Conservation (phyloP, 164 flowering plant species). For the Hamamelis virginiana region DNA sequence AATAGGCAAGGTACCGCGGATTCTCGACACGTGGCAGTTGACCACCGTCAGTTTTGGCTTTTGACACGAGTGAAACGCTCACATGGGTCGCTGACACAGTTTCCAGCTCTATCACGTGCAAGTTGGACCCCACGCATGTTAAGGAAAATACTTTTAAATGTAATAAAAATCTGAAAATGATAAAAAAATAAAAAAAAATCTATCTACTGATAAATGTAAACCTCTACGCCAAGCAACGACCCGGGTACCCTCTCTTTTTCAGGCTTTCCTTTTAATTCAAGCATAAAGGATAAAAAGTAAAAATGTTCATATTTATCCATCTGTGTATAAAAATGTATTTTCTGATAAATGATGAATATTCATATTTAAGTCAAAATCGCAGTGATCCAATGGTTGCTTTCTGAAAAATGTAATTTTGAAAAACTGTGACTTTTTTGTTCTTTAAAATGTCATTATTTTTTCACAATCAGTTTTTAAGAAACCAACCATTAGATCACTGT, state of each 20-base stretch:
- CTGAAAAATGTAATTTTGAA: too few species aligned
- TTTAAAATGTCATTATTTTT: too few species aligned
- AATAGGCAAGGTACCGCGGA: conserved; percentile 9
- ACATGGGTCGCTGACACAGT: conserved; percentile 64
- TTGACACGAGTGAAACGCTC: conserved; percentile 59
- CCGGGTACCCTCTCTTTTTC: conserved; percentile 34
- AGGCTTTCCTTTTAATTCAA: conserved; percentile 44
- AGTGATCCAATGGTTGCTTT: too few species aligned
- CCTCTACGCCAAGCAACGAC: conserved; percentile 51
- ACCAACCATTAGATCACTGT: too few species aligned
- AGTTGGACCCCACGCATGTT: conserved; percentile 26
- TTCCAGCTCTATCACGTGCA: conserved; percentile 54
- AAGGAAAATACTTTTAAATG: background rate
- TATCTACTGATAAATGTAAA: conserved; percentile 12
- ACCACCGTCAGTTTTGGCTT: conserved; percentile 55
- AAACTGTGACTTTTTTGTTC: too few species aligned
- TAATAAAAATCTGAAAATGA: background rate
- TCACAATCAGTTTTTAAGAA: too few species aligned
- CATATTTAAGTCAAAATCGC: too few species aligned
- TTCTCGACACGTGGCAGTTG: conserved; percentile 43
- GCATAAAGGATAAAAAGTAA: conserved; percentile 20
- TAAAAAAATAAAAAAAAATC: conserved; percentile 2
- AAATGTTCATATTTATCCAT: background rate
- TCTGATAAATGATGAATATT: too few species aligned
- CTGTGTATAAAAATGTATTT: background rate